These are phyloP conservation scores for Scutellaria galericulata DNA, from an alignment of 257 asterid genomes.

Conservation along the genomic window DNA sequence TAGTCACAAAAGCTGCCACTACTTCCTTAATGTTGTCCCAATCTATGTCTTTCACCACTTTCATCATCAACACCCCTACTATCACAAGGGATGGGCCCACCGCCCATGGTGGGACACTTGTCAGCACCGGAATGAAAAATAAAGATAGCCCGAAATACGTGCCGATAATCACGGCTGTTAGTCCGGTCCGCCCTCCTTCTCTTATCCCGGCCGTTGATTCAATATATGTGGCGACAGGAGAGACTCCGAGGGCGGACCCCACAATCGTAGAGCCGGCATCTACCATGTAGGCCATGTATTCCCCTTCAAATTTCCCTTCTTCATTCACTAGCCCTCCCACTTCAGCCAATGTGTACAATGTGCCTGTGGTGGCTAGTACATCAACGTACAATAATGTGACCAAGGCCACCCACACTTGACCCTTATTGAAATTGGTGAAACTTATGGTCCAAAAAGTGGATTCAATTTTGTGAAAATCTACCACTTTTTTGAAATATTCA, in stretches of 20 bases:
- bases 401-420: slow-evolving; percentile 73
- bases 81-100: slow-evolving; percentile 81
- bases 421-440: slow-evolving; percentile 54
- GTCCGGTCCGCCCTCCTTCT: slow-evolving; percentile 79
- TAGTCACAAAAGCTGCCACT: slow-evolving; percentile 76
- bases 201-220: slow-evolving; percentile 79
- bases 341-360: slow-evolving; percentile 75
- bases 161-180: slow-evolving; percentile 73
- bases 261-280: slow-evolving; percentile 75
- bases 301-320: slow-evolving; percentile 64
- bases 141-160: slow-evolving; percentile 58
- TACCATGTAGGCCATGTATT: slow-evolving; percentile 77
- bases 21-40: slow-evolving; percentile 69
- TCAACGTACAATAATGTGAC: slow-evolving; percentile 67
- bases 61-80: slow-evolving; percentile 87
- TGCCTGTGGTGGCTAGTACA: slow-evolving; percentile 73
- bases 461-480: slow-evolving; percentile 62
- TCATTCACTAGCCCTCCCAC: slow-evolving; percentile 64
- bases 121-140: slow-evolving; percentile 62
- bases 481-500: slow-evolving; percentile 59
- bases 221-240: slow-evolving; percentile 69
- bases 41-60: slow-evolving; percentile 68
- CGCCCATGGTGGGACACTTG: slow-evolving; percentile 87
- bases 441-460: slow-evolving; percentile 64
- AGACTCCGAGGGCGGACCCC: slow-evolving; percentile 71